Base-by-base conservation (phyloP, 2,329 filamentous ascomycete genomes). In the Neurospora crassa region DNA sequence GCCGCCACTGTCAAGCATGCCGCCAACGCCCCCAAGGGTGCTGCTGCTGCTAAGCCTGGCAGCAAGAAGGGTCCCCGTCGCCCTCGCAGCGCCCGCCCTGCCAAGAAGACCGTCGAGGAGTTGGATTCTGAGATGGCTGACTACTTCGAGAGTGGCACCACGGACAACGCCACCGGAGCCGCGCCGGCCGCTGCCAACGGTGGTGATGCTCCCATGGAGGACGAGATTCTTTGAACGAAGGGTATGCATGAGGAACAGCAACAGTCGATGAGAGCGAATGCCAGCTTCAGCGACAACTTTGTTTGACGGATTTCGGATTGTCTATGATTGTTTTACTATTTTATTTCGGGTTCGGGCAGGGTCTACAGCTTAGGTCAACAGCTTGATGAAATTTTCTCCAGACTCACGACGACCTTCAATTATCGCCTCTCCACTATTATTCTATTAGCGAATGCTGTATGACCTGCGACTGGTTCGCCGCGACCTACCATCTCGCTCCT, bases 121-220 rank as follows among this genome's bases (percentile, higher is more conserved):
- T 89, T 99, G 37, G 96, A 99, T 80, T 94, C 93, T 5, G 96
- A 99, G 81, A 99, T 99, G 96, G 90, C 89, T 24, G 96, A 98
- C 81, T 99, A 99, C 84, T 98, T 96, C 80, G 89, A 86, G 70
- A 45, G 42, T 41, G 81, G 81, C 53, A 80, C 82, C 34, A 74
- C 73, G 69, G 84, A 84, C 75, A 83, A 81, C 70, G 79, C 83
- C 72, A 83, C 82, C 53, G 82, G 80, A 72, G 82, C 83, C 73
- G 82, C 83, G 53, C 80, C 82, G 69, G 85, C 83, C 7, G 74
- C 75, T 37, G 71, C 75, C 40, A 74, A 69, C 16, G 73, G 79
- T 71, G 87, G 84, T 67, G 88, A 90, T 77, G 88, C 87, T 47
- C 79, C 85, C n/a, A 91, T 91, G 89, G 88, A 89, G 76, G 88